Base-by-base conservation (phyloP, 2,329 filamentous ascomycete genomes). In the Calonectria leucothoes region DNA sequence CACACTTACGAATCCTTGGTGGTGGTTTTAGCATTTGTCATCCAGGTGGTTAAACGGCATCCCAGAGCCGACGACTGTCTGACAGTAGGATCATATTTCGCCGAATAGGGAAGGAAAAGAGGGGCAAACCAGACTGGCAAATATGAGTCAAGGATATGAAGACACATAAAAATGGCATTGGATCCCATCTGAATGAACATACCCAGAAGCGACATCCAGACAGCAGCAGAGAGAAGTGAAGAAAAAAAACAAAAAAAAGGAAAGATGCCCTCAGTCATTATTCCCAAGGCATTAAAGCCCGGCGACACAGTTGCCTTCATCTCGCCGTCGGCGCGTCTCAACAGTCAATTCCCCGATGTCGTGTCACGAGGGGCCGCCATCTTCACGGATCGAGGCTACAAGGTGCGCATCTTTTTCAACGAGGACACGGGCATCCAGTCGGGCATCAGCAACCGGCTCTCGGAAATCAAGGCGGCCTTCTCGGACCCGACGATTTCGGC, bases 251-350 rank as follows among this genome's bases (percentile, higher is more conserved):
- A 5, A 29, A 3, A 31, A 31, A 12, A 14, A 15, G 3, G 10
- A 39, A 55, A 3, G 1, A 79, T 79, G 77, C 71, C 73, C 3
- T 75, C 77, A 0, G 61, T 73, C 11, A 76, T 82, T 5, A 37
- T 75, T 6, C 77, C 81, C 3, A 81, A 80, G 45, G 76, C 78
- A 4, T 77, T 87, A 0, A 49, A 81, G 69, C 81, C 82, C 0
- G 84, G 84, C 29, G 83, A 74, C 1, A 87, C 84, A 10, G 84
- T 87, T 12, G 85, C 82, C 2, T 83, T 85, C 70, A 77, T 87
- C 59, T 86, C 85, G 1, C 85, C 85, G 14, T 87, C 85, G 0
- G 75, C 77, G 6, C 84, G 85, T 6, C 75, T 86, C 11, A 85
- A 86, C 70, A 64, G 81, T 35, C 6, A 67, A 17, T 51, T 82